These are phyloP conservation scores for Articulospora tetracladia DNA, from an alignment of 495 filamentous ascomycete species.

Conservation along the genomic window DNA sequence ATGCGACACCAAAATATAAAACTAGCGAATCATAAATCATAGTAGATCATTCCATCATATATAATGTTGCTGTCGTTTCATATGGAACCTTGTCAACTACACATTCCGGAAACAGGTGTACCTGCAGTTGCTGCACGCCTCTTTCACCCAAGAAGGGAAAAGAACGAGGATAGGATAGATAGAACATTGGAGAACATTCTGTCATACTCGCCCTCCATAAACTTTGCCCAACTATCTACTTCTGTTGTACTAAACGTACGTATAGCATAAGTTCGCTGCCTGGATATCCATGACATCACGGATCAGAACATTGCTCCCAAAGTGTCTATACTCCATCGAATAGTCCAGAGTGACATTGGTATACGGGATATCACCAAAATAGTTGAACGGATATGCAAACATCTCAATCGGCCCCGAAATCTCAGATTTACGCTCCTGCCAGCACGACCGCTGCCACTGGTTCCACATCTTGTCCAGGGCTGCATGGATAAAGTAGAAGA, in stretches of 20 bases:
- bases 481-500: conserved; percentile 50
- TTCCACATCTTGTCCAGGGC: conserved; percentile 50
- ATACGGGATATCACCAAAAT: conserved; percentile 26
- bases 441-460: conserved; percentile 42
- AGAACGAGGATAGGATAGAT: too few species aligned
- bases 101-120: too few species aligned
- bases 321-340: conserved; percentile 23
- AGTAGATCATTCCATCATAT: too few species aligned
- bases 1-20: too few species aligned
- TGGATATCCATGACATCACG: conserved; percentile 30
- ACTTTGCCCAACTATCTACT: too few species aligned
- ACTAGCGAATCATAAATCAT: too few species aligned
- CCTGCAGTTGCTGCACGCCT: too few species aligned
- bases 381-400: conserved; percentile 32
- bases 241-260: neutral
- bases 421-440: conserved; percentile 20
- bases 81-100: too few species aligned
- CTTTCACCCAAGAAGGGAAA: too few species aligned
- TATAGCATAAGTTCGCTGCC: neutral
- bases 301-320: conserved; percentile 25
- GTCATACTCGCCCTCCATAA: neutral
- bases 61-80: too few species aligned
- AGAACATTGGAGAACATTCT: too few species aligned
- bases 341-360: conserved; percentile 35
- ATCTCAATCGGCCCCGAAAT: conserved; percentile 31